Conservation (phyloP, 2,329 filamentous ascomycete species). For the Stagonosporopsis tanaceti region DNA sequence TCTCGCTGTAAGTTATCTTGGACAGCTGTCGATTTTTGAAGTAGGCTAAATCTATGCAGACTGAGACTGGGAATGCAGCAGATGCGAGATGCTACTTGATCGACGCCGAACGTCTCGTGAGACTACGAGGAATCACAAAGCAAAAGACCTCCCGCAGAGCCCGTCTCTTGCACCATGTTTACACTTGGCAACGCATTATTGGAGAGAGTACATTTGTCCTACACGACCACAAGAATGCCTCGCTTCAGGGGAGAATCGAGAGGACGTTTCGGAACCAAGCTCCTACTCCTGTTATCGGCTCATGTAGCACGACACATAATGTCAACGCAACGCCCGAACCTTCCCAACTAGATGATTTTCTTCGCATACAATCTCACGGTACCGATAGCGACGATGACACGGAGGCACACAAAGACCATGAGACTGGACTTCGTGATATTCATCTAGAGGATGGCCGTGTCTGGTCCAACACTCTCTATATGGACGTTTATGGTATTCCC, state of each 20-base stretch:
- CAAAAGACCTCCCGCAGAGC: constrained; percentile 52
- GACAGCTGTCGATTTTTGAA: background rate
- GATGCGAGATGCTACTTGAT: constrained; percentile 50
- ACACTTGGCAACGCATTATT: constrained; percentile 28
- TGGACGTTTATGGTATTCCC: constrained; percentile 54
- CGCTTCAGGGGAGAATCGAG: constrained; percentile 18
- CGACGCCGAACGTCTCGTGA: constrained; percentile 56
- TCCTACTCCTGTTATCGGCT: constrained; percentile 17
- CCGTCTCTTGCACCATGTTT: constrained; percentile 53
- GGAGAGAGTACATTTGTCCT: constrained; percentile 47
- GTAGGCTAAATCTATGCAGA: constrained; percentile 12
- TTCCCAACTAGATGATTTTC: constrained; percentile 51
- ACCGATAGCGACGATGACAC: constrained; percentile 52
- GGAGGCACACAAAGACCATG: constrained; percentile 47
- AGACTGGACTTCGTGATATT: constrained; percentile 49
- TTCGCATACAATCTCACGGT: constrained; percentile 46
- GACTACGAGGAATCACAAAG: constrained; percentile 49
- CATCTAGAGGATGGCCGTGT: constrained; percentile 40
- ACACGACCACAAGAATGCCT: constrained; percentile 21
- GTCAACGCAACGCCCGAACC: constrained; percentile 29
- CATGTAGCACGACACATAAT: constrained; percentile 13
- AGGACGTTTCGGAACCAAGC: constrained; percentile 6
- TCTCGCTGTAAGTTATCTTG: constrained; percentile 21
- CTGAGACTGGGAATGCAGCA: constrained; percentile 30
- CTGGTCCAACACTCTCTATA: constrained; percentile 45